Percentiles rank a stretch among this genome's conserved stretches.
Conservation (phyloP, 2,329 filamentous ascomycete genomes). For the Apiospora pterosperma region DNA sequence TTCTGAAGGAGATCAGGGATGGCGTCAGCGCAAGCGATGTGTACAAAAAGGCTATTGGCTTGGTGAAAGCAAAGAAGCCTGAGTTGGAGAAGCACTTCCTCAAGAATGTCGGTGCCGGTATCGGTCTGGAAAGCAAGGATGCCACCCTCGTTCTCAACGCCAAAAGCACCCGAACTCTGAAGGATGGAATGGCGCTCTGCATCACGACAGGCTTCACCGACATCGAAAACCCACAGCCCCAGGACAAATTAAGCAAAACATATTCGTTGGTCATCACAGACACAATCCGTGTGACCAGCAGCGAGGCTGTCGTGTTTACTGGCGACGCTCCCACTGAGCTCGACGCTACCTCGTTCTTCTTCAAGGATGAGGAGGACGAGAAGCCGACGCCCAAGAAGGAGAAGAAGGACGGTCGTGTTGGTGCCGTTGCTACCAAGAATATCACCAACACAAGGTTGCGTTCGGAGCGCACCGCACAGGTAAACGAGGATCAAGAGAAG, state of each 20-base stretch:
- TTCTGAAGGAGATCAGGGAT: slow-evolving; percentile 86
- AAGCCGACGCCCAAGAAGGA: slow-evolving; percentile 86
- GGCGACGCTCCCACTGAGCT: slow-evolving; percentile 88
- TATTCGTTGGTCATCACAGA: slow-evolving; percentile 92
- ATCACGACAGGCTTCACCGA: slow-evolving; percentile 89
- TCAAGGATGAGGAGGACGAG: slow-evolving; percentile 91
- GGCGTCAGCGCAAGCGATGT: slow-evolving; percentile 85
- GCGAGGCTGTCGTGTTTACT: slow-evolving; percentile 86
- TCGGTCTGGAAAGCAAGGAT: slow-evolving; percentile 90
- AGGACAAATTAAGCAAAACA: slow-evolving; percentile 83
- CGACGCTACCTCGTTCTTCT: slow-evolving; percentile 96
- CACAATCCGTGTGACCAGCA: slow-evolving; percentile 80
- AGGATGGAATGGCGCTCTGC: slow-evolving; percentile 95
- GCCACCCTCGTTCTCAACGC: slow-evolving; percentile 77
- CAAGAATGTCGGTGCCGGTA: slow-evolving; percentile 86
- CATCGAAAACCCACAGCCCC: slow-evolving; percentile 79
- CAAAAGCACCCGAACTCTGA: slow-evolving; percentile 79
- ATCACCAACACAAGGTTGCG: slow-evolving; percentile 91
- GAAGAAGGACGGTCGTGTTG: slow-evolving; percentile 78
- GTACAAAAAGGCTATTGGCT: slow-evolving; percentile 78
- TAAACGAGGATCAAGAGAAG: slow-evolving; percentile 86
- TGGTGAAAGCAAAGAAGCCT: slow-evolving; percentile 87
- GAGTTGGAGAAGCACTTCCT: slow-evolving; percentile 93
- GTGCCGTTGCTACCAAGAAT: slow-evolving; percentile 88
- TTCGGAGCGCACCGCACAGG: slow-evolving; percentile 83